Evolutionary conservation across 2,329 filamentous ascomycete genomes (phyloP).

Genomic region (Penicillium polonicum): DNA sequence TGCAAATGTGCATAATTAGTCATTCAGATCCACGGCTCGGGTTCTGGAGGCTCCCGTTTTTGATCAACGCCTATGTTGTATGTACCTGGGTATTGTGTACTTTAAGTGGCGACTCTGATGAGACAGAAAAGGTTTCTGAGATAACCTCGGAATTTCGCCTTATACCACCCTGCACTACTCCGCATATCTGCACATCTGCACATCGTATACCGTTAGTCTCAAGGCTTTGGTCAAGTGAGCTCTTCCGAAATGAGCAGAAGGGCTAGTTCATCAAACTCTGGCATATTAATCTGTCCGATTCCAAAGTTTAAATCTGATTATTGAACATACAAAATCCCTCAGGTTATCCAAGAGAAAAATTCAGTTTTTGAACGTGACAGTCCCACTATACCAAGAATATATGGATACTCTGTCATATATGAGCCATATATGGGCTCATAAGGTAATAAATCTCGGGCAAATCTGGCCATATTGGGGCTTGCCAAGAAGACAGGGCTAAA

Average conservation of each 20-base stretch:
- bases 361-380: neutral
- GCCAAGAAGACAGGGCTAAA: neutral
- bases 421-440: neutral
- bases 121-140: neutral
- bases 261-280: neutral
- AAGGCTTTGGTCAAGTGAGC: neutral
- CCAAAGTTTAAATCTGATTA: neutral
- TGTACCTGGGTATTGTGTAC: neutral
- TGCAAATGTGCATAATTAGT: slow-evolving; percentile 15
- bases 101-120: neutral
- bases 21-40: neutral
- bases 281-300: neutral
- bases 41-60: neutral
- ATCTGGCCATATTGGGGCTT: neutral
- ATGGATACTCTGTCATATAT: neutral
- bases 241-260: neutral
- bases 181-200: neutral
- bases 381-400: neutral
- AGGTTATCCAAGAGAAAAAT: slow-evolving; percentile 1
- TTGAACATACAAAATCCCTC: neutral
- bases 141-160: neutral
- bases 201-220: neutral
- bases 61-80: neutral
- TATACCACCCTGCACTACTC: neutral
- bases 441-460: neutral